A percentile compares a stretch with the other conserved stretches of the same genome.
phyloP scores from a whole-genome alignment of 805 yeast species.

The Wickerhamiella allomyrinae region DNA sequence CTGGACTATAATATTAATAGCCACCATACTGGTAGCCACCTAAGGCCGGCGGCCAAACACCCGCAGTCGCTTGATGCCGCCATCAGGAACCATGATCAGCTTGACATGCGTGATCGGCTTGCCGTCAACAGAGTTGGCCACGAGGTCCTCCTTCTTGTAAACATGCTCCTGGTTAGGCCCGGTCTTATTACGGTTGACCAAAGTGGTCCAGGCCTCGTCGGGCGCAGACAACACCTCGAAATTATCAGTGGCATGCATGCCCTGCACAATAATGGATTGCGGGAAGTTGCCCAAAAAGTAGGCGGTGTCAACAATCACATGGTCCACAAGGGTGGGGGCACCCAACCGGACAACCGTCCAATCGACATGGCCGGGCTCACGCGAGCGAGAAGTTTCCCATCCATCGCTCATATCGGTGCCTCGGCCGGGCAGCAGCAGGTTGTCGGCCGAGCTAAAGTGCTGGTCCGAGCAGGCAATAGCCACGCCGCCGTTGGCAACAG shows the following conservation, averaged over 20 bases:
- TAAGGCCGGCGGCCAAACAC: conserved; percentile 45
- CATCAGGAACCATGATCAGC: conserved; percentile 83
- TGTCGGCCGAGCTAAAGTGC: conserved; percentile 88
- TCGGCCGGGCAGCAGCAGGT: conserved; percentile 80
- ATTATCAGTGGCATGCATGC: conserved; percentile 27
- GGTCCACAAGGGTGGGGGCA: conserved; percentile 38
- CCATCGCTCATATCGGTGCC: conserved; percentile 97
- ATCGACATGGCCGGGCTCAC: conserved; percentile 72
- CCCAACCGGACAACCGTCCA: conserved; percentile 84
- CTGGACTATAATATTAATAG: no score
- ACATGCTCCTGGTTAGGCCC: conserved; percentile 74
- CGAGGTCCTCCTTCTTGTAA: conserved; percentile 25
- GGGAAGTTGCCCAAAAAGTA: conserved; percentile 94
- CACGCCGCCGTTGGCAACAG: conserved; percentile 77
- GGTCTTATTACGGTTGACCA: conserved; percentile 60
- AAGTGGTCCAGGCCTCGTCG: conserved; percentile 41
- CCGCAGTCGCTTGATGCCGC: conserved; percentile 85
- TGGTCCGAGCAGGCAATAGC: conserved; percentile 76
- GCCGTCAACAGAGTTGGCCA: conserved; percentile 1
- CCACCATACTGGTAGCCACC: no score
- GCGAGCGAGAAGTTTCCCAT: conserved; percentile 91
- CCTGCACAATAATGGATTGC: conserved; percentile 60
- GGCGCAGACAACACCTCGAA: conserved; percentile 29
- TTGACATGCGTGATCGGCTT: conserved; percentile 51
- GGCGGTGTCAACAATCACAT: conserved; percentile 75